A percentile compares a stretch with the other conserved stretches of the same genome.
phyloP scores from a whole-genome alignment of 2,329 filamentous ascomycete species.

The Cryphonectria carpinicola region DNA sequence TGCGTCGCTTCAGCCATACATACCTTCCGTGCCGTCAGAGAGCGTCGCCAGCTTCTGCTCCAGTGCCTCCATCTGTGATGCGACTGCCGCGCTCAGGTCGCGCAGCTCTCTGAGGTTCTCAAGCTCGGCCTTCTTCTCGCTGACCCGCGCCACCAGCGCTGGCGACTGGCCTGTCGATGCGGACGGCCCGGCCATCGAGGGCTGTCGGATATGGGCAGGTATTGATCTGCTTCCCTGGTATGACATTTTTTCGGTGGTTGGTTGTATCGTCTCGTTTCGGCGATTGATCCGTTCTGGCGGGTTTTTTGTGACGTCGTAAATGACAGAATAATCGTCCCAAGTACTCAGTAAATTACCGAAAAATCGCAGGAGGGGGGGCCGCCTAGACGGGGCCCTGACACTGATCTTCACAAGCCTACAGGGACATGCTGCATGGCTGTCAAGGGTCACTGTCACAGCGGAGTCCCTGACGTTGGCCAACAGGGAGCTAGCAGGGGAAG shows the following conservation, averaged over 20 bases:
- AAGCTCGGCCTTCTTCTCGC: slow-evolving; percentile 84
- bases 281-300: neutral
- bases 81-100: slow-evolving; percentile 77
- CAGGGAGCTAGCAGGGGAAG: neutral
- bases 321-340: neutral
- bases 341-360: neutral
- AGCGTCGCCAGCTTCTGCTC: slow-evolving; percentile 78
- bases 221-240: slow-evolving; percentile 53
- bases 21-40: slow-evolving; percentile 81
- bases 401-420: slow-evolving; percentile 2
- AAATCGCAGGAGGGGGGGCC: neutral
- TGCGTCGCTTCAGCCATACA: slow-evolving; percentile 22
- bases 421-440: neutral
- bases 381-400: neutral
- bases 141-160: slow-evolving; percentile 73
- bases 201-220: slow-evolving; percentile 69
- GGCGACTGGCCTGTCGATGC: slow-evolving; percentile 65
- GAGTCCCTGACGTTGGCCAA: neutral
- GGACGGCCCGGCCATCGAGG: slow-evolving; percentile 51
- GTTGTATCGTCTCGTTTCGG: slow-evolving; percentile 17
- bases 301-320: neutral
- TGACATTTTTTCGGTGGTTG: slow-evolving; percentile 49
- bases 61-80: slow-evolving; percentile 80
- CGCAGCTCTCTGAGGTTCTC: slow-evolving; percentile 78
- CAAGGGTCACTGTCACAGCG: slow-evolving; percentile 3